Evolutionary conservation across 495 filamentous ascomycete genomes (phyloP).

Genomic region (Astrocystis sublimbata): DNA sequence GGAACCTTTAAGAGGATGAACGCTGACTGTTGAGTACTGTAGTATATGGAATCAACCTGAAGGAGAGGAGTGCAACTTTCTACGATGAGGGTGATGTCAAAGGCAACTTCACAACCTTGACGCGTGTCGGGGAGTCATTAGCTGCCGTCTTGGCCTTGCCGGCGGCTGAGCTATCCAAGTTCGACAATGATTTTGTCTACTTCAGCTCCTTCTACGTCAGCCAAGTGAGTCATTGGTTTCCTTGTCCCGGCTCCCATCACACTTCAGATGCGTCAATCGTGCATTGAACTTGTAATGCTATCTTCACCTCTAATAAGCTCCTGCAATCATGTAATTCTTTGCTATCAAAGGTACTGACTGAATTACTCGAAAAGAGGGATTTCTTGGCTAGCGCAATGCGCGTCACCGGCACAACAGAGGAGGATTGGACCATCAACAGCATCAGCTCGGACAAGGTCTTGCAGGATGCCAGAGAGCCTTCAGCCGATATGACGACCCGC

Average conservation of each 20-base stretch:
- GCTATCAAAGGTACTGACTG: background rate
- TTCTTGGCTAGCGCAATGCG: constrained; percentile 45
- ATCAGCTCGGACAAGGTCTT: constrained; percentile 37
- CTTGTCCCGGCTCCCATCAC: background rate
- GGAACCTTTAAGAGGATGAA: background rate
- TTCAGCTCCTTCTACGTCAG: constrained; percentile 39
- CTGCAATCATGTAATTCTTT: background rate
- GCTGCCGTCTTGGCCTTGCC: constrained; percentile 34
- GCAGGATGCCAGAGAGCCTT: constrained; percentile 39
- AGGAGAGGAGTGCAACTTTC: constrained; percentile 21
- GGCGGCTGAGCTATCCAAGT: constrained; percentile 19
- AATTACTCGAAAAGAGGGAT: constrained; percentile 23
- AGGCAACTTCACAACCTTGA: constrained; percentile 33
- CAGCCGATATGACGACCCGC: constrained; percentile 28
- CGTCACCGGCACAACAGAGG: constrained; percentile 46
- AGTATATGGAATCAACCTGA: constrained; percentile 28
- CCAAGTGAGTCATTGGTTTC: constrained; percentile 21
- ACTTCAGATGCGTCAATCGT: background rate
- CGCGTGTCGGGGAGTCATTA: constrained; percentile 35
- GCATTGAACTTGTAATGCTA: background rate
- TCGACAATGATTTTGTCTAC: constrained; percentile 40
- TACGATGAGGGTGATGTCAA: constrained; percentile 25
- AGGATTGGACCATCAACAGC: constrained; percentile 54
- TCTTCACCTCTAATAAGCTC: background rate
- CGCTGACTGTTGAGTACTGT: background rate